Evolutionary conservation across 164 flowering plant species (phyloP).

Genomic region (Houttuynia cordata): DNA sequence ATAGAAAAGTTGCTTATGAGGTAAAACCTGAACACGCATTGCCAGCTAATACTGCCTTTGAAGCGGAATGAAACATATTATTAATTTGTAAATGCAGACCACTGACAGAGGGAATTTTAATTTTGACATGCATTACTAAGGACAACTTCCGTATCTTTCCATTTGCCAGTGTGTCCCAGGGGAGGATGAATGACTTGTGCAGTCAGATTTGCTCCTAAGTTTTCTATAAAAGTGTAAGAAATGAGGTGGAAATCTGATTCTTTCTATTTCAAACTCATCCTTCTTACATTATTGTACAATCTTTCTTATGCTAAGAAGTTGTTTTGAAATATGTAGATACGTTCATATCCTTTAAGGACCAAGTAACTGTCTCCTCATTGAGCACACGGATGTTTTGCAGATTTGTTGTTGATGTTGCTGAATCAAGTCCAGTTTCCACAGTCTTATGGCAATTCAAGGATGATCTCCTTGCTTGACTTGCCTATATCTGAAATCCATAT

Average conservation of each 20-base stretch:
- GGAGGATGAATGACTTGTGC: slow-evolving; percentile 60
- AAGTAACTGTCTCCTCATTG: too few relatives aligned
- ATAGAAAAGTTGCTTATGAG: slow-evolving; percentile 39
- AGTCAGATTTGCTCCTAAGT: slow-evolving; percentile 32
- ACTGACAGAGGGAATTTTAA: slow-evolving; percentile 35
- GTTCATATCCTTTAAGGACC: too few relatives aligned
- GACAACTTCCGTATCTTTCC: slow-evolving; percentile 39
- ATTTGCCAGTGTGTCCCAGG: slow-evolving; percentile 36
- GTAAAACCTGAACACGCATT: slow-evolving; percentile 16
- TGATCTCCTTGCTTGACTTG: too few relatives aligned
- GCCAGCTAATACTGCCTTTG: neutral
- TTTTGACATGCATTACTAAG: slow-evolving; percentile 58
- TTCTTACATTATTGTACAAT: too few relatives aligned
- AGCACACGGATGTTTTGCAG: too few relatives aligned
- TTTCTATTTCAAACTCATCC: too few relatives aligned
- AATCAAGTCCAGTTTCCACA: too few relatives aligned
- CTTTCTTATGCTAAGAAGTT: too few relatives aligned
- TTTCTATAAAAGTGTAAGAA: neutral
- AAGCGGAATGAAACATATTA: neutral
- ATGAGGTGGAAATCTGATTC: neutral
- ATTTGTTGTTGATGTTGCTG: too few relatives aligned
- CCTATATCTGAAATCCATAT: too few relatives aligned
- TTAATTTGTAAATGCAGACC: slow-evolving; percentile 29
- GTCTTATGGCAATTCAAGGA: too few relatives aligned
- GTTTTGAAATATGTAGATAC: too few relatives aligned